Evolutionary conservation across 202 grass and related monocot genomes (phyloP), one percentile per base, ranked within the genome.

Genomic region (Cymbopogon flexuosus): DNA sequence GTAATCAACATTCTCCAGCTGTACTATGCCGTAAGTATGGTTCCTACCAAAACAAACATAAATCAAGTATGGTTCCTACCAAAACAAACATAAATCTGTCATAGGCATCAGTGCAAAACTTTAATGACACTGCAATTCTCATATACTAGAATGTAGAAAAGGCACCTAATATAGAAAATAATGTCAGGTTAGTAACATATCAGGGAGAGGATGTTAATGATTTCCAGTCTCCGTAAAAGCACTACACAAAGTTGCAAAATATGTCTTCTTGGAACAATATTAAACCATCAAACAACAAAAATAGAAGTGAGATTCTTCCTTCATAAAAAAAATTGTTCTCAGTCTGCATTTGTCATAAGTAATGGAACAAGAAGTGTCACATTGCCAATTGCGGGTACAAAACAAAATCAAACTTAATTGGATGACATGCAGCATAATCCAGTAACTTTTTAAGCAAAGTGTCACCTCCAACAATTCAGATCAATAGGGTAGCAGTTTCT

Each of bases 71-170:
- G 14, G 43, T 33, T 65, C 10, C 9, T 51, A 49, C 39, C 54
- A 47, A 69, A 61, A 68, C 18, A 54, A 37, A 51, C 12, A 36
- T 77, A 83, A 57, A 66, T 73, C 23, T 35, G 49, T 47, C 47
- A 33, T 18, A 33, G 64, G n/a, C 33, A 49, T 24, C 12, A 52
- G 41, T 69, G 33, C 14, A 63, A 70, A 78, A 84, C 0, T 49
- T 68, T 62, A 54, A 52, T 71, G 23, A n/a, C 11, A 40, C 34
- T 27, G n/a, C 42, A 82, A 13, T 58, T 78, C 27, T 83, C 27
- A 18, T 78, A 60, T 47, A 70, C 59, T 78, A 83, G 37, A 74
- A 88, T 64, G 66, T 49, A 60, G 14, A 81, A 61, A 27, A 54
- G 15, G 73, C 3, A 59, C 1, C 1, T 31, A 1, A 31, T 31